A percentile compares a stretch with the other conserved stretches of the same genome.
phyloP scores from a whole-genome alignment of 2,329 filamentous ascomycete species.

The Monosporascus sp. region DNA sequence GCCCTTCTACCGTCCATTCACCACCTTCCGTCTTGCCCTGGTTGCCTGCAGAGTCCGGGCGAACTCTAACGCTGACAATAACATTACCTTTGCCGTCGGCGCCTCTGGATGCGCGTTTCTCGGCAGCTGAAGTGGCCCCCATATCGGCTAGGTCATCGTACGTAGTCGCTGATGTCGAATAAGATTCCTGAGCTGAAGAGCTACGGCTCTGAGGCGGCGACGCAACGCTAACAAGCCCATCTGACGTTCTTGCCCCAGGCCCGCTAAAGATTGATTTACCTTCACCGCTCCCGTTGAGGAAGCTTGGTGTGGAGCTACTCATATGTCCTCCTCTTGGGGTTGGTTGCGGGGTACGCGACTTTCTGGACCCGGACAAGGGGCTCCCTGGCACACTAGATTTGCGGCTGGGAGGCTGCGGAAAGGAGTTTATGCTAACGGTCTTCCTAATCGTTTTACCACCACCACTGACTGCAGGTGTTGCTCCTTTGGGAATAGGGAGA shows the following conservation, averaged over 20 bases:
- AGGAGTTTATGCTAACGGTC: slow-evolving; percentile 88
- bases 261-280: slow-evolving; percentile 64
- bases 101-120: slow-evolving; percentile 47
- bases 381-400: slow-evolving; percentile 58
- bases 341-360: slow-evolving; percentile 45
- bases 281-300: slow-evolving; percentile 75
- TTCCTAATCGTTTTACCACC: slow-evolving; percentile 72
- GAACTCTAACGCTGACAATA: slow-evolving; percentile 87
- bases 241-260: slow-evolving; percentile 60
- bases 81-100: slow-evolving; percentile 86
- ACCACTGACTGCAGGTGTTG: slow-evolving; percentile 46
- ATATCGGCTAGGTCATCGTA: slow-evolving; percentile 72
- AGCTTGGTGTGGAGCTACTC: slow-evolving; percentile 57
- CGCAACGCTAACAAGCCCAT: slow-evolving; percentile 69
- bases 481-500: slow-evolving; percentile 51
- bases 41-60: slow-evolving; percentile 69
- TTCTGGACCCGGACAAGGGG: slow-evolving; percentile 52
- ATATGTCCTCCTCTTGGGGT: slow-evolving; percentile 49
- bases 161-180: slow-evolving; percentile 83
- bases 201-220: slow-evolving; percentile 85
- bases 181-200: slow-evolving; percentile 88
- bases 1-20: slow-evolving; percentile 89
- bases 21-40: slow-evolving; percentile 54
- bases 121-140: slow-evolving; percentile 29
- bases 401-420: slow-evolving; percentile 80